phyloP scores from a whole-genome alignment of 257 asterid species.

The Solanum arcanum region DNA sequence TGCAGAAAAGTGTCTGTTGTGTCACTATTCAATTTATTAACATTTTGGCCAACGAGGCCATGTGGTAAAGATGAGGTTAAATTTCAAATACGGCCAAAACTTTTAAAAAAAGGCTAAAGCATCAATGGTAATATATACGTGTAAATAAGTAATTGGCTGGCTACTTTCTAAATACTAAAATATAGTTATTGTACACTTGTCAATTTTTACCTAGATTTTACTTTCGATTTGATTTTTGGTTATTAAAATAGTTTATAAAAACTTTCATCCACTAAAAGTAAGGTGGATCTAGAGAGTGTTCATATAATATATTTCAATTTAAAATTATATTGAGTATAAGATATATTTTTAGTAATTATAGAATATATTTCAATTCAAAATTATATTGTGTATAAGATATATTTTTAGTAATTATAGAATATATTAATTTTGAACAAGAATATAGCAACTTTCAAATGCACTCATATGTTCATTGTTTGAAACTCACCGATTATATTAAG shows the following conservation, averaged over 20 bases:
- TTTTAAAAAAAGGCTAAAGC: background rate
- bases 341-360: too few relatives aligned
- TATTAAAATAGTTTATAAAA: background rate
- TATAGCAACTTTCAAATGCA: too few relatives aligned
- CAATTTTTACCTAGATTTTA: background rate
- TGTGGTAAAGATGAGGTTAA: background rate
- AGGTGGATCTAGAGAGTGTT: background rate
- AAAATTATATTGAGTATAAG: too few relatives aligned
- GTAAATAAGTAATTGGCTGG: background rate
- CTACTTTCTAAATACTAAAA: background rate
- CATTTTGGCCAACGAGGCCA: background rate
- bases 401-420: too few relatives aligned
- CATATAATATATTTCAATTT: too few relatives aligned
- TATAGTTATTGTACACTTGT: background rate
- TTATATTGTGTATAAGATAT: too few relatives aligned
- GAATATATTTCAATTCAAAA: too few relatives aligned
- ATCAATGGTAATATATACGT: background rate
- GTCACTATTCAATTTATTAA: background rate
- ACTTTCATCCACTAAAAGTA: background rate
- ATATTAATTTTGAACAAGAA: background rate
- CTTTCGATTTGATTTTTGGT: background rate
- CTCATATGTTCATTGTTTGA: background rate
- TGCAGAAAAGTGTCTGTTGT: conserved; percentile 8
- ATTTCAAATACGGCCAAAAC: background rate
- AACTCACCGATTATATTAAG: too few relatives aligned